phyloP scores from a whole-genome alignment of 805 yeast species.

The Candida stauntonica region DNA sequence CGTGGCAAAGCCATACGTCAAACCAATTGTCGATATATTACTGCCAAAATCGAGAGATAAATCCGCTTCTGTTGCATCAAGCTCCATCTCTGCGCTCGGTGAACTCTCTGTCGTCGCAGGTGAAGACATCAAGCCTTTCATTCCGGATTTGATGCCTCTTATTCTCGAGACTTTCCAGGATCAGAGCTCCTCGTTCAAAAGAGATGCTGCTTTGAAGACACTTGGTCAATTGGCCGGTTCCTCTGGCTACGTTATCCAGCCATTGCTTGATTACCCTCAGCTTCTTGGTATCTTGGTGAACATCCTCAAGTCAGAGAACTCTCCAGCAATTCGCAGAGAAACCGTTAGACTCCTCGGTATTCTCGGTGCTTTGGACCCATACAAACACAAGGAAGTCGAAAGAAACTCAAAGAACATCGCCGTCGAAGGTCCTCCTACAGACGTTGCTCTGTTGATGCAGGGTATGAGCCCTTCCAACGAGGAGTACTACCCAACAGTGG shows the following conservation, averaged over 20 bases:
- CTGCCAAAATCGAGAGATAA: slow-evolving; percentile 70
- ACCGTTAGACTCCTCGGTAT: slow-evolving; percentile 88
- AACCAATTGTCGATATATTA: slow-evolving; percentile 82
- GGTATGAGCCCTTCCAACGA: slow-evolving; percentile 92
- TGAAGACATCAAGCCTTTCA: slow-evolving; percentile 69
- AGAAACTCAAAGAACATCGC: slow-evolving; percentile 48
- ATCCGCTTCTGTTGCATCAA: slow-evolving; percentile 79
- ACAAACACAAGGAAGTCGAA: slow-evolving; percentile 89
- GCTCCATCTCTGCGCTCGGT: slow-evolving; percentile 83
- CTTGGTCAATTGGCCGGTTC: slow-evolving; percentile 86
- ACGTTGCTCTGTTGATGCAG: slow-evolving; percentile 83
- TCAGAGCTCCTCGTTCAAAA: slow-evolving; percentile 79
- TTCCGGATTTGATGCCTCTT: slow-evolving; percentile 78
- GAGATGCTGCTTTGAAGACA: slow-evolving; percentile 86
- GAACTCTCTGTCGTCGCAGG: slow-evolving; percentile 88
- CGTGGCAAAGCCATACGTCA: slow-evolving; percentile 85
- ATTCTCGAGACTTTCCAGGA: slow-evolving; percentile 86
- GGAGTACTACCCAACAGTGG: slow-evolving; percentile 94
- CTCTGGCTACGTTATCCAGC: slow-evolving; percentile 93
- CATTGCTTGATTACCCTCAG: slow-evolving; percentile 87
- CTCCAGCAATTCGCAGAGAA: slow-evolving; percentile 74
- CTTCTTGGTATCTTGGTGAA: slow-evolving; percentile 75
- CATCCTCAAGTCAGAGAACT: slow-evolving; percentile 75
- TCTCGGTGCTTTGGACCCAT: slow-evolving; percentile 95
- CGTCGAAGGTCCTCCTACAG: slow-evolving; percentile 84